Evolutionary conservation across 129 eudicot species (phyloP).

Genomic region (Pseudognaphalium luteoalbum): DNA sequence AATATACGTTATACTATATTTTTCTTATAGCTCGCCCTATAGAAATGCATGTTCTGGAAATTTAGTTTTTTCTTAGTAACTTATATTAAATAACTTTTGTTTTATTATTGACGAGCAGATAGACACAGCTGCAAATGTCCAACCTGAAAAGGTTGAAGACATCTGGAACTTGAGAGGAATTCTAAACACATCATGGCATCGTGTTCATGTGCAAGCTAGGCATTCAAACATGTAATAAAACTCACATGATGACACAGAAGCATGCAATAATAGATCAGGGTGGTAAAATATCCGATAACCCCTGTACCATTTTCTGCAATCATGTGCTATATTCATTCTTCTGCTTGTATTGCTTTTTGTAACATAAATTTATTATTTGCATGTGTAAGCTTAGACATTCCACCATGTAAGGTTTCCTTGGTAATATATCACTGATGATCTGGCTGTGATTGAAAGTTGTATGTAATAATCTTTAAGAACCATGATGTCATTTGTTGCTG

Average conservation of each 20-base stretch:
- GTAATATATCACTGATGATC: conserved; percentile 11
- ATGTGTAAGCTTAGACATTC: conserved; percentile 16
- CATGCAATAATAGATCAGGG: conserved; percentile 13
- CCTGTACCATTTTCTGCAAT: conserved; percentile 16
- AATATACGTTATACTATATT: not conserved
- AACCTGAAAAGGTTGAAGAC: conserved; percentile 77
- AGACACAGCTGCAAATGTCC: conserved; percentile 83
- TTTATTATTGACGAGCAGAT: conserved; percentile 48
- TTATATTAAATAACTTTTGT: not conserved
- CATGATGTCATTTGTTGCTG: not conserved
- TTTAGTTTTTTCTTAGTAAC: not conserved
- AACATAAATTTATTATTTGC: conserved; percentile 12
- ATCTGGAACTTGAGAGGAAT: conserved; percentile 97
- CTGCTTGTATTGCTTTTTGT: conserved; percentile 30
- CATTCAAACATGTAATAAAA: conserved; percentile 63
- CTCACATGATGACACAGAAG: not conserved
- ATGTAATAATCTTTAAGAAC: not conserved
- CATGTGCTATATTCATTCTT: not conserved
- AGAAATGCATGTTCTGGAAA: not conserved
- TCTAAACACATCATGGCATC: conserved; percentile 97
- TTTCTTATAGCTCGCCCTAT: not conserved
- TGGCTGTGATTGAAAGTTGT: not conserved
- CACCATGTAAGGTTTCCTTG: conserved; percentile 10
- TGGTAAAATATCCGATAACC: conserved; percentile 3
- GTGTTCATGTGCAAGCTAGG: conserved; percentile 73